phyloP scores from a whole-genome alignment of 371 early-diverging fungal genomes.

The Nosema muscidifuracis region DNA sequence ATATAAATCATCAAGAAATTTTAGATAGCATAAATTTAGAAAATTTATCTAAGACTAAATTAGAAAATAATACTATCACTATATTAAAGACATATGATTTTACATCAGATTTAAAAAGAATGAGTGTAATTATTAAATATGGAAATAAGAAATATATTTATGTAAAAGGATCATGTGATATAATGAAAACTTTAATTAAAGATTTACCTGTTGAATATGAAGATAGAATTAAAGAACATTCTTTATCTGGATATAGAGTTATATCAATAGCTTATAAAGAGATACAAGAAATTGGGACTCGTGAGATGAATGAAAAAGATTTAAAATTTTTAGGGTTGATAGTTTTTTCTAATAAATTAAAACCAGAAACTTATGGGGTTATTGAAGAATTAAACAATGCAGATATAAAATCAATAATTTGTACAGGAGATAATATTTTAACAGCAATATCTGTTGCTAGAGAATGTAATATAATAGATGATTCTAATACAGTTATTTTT shows the following conservation, averaged over 20 bases:
- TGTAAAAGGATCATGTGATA: conserved; percentile 61
- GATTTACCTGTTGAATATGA: conserved; percentile 38
- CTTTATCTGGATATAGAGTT: conserved; percentile 57
- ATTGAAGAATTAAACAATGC: conserved; percentile 76
- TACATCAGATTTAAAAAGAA: conserved; percentile 76
- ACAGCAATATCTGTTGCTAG: conserved; percentile 90
- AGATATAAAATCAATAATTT: conserved; percentile 86
- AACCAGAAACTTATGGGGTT: conserved; percentile 73
- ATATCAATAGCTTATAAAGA: conserved; percentile 58
- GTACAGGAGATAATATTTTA: conserved; percentile 92
- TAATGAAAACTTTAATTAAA: conserved; percentile 34
- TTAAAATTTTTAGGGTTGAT: conserved; percentile 83
- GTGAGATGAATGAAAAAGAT: conserved; percentile 69
- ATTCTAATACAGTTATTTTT: conserved; percentile 52
- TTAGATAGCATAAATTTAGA: neutral
- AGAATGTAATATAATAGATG: conserved; percentile 73
- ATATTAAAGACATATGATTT: conserved; percentile 89
- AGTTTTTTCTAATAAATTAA: conserved; percentile 95
- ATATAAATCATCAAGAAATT: neutral
- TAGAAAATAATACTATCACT: neutral
- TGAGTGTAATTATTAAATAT: conserved; percentile 76
- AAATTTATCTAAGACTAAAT: too few species aligned
- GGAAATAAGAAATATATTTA: conserved; percentile 60
- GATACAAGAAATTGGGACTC: neutral
- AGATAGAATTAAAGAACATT: conserved; percentile 44